Evolutionary conservation across 2,329 filamentous ascomycete species (phyloP).

Genomic region (Neobulgaria alba): DNA sequence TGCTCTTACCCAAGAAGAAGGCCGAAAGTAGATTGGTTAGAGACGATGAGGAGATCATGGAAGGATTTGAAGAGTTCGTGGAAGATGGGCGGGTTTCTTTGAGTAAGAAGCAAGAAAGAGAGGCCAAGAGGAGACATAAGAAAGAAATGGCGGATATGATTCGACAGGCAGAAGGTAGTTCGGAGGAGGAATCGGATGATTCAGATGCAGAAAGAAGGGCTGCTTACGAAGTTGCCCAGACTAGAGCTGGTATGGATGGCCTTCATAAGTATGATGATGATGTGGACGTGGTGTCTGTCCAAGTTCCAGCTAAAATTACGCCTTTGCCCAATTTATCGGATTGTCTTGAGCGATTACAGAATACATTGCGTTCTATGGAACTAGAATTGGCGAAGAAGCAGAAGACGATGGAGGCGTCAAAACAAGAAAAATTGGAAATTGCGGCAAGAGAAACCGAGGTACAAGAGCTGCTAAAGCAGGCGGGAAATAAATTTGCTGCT

Average conservation of each 20-base stretch:
- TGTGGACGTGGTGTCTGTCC: slow-evolving; percentile 26
- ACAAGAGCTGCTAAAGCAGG: slow-evolving; percentile 71
- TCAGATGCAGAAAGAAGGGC: slow-evolving; percentile 63
- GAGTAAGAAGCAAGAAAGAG: slow-evolving; percentile 69
- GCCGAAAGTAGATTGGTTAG: slow-evolving; percentile 65
- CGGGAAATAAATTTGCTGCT: slow-evolving; percentile 61
- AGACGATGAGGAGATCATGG: slow-evolving; percentile 87
- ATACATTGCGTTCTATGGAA: slow-evolving; percentile 55
- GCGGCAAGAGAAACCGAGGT: slow-evolving; percentile 66
- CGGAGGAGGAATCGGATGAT: slow-evolving; percentile 57
- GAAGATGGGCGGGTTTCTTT: slow-evolving; percentile 75
- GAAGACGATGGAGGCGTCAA: slow-evolving; percentile 55
- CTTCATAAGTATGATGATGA: slow-evolving; percentile 39
- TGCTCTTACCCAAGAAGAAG: slow-evolving; percentile 45
- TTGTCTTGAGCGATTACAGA: slow-evolving; percentile 55
- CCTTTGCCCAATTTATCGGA: slow-evolving; percentile 66
- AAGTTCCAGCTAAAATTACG: slow-evolving; percentile 52
- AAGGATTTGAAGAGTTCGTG: slow-evolving; percentile 88
- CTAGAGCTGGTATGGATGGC: slow-evolving; percentile 76
- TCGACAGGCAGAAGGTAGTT: slow-evolving; percentile 61
- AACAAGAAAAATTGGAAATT: slow-evolving; percentile 61
- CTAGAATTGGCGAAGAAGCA: slow-evolving; percentile 51
- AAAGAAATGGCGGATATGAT: slow-evolving; percentile 80
- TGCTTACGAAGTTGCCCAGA: slow-evolving; percentile 83
- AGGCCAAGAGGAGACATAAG: slow-evolving; percentile 56